Evolutionary conservation across 441 rosid species (phyloP).

Genomic region (Monsonia emarginata): DNA sequence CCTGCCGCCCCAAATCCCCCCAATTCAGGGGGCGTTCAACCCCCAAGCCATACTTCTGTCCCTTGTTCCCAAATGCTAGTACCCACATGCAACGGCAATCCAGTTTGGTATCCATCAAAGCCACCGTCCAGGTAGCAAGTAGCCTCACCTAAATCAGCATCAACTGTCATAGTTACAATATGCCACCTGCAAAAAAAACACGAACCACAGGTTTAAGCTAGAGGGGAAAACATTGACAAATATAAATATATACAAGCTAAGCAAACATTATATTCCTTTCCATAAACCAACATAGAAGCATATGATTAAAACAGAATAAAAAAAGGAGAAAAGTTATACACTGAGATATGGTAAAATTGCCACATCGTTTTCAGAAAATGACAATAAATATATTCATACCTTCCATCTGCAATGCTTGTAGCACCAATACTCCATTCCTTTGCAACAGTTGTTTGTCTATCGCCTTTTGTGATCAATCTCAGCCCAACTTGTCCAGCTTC

Average conservation of each 20-base stretch:
- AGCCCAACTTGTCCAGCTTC: constrained; percentile 99
- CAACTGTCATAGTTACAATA: constrained; percentile 90
- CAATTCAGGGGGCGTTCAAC: no score
- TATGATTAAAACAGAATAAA: neutral
- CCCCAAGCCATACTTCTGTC: constrained; percentile 94
- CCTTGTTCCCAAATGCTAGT: constrained; percentile 84
- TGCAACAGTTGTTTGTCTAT: constrained; percentile 75
- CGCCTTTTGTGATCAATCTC: constrained; percentile 86
- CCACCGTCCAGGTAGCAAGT: constrained; percentile 97
- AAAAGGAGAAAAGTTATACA: neutral
- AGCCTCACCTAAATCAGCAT: constrained; percentile 92
- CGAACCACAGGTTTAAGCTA: constrained; percentile 7
- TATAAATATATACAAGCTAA: neutral
- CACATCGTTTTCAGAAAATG: constrained; percentile 17
- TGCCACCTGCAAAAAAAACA: constrained; percentile 74
- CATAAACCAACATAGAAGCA: neutral
- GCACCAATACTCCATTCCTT: constrained; percentile 99
- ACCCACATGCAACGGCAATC: constrained; percentile 56
- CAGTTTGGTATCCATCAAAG: constrained; percentile 82
- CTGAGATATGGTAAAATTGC: neutral
- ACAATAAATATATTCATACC: constrained; percentile 33
- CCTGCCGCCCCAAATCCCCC: no score
- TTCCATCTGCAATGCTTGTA: constrained; percentile 98
- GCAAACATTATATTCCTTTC: neutral
- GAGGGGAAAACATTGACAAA: neutral